A percentile compares a stretch with the other conserved stretches of the same genome.
Evolutionary conservation across 148 eudicot genomes (phyloP).

Genomic region (Mesembryanthemum crystallinum): DNA sequence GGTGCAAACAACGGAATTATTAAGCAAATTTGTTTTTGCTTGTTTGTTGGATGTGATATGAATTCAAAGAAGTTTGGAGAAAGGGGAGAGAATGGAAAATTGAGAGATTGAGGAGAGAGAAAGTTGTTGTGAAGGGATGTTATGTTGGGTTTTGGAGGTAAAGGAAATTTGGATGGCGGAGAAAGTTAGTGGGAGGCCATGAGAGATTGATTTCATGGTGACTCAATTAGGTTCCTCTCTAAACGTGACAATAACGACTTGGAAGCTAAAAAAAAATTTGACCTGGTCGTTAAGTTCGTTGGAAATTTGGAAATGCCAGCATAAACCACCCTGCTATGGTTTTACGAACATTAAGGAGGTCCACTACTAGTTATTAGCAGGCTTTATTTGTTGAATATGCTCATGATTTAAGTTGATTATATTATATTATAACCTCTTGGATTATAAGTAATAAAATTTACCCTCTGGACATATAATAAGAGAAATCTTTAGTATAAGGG

Average conservation of each 20-base stretch:
- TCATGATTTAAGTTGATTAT: too few species aligned
- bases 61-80: not conserved
- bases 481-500: too few species aligned
- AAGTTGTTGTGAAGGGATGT: not conserved
- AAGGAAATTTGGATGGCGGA: conserved; percentile 19
- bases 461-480: too few species aligned
- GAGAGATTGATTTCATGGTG: conserved; percentile 5
- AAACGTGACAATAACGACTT: conserved; percentile 28
- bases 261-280: not conserved
- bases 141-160: not conserved
- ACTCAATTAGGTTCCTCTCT: conserved; percentile 14
- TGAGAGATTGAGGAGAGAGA: not conserved
- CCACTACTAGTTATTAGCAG: not conserved
- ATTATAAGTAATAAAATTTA: too few species aligned
- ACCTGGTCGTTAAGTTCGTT: not conserved
- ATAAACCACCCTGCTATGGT: too few species aligned
- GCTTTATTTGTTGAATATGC: too few species aligned
- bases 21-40: too few species aligned
- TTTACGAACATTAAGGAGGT: not conserved
- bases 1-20: too few species aligned
- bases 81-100: not conserved
- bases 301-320: not conserved
- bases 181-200: conserved; percentile 32
- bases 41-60: too few species aligned
- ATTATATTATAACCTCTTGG: too few species aligned